Evolutionary conservation across 306 rosid genomes (phyloP).

Genomic region (Astragalus membranaceus): DNA sequence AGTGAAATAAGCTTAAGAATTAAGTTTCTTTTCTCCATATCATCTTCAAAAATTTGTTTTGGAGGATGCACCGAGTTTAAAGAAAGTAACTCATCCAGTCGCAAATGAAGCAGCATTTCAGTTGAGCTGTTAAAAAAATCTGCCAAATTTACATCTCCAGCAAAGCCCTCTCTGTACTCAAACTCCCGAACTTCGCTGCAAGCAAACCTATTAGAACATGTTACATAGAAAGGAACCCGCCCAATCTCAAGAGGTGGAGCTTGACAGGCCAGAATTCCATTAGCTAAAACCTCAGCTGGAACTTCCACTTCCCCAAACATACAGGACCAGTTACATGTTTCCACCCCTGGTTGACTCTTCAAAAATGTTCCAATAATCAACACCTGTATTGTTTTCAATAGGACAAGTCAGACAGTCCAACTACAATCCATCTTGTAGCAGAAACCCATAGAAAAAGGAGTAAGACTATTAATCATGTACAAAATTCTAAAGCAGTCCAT

Average conservation of each 20-base stretch:
- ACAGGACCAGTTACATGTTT: constrained; percentile 63
- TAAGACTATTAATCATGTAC: not conserved
- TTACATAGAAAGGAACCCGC: constrained; percentile 73
- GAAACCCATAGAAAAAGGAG: not conserved
- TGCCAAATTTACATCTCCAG: constrained; percentile 31
- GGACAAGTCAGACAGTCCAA: constrained; percentile 2
- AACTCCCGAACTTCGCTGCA: constrained; percentile 91
- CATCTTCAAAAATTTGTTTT: constrained; percentile 27
- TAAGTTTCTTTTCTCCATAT: constrained; percentile 39
- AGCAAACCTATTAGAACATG: constrained; percentile 83
- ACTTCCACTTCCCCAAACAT: constrained; percentile 96
- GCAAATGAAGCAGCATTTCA: constrained; percentile 47
- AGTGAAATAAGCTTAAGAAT: constrained; percentile 54
- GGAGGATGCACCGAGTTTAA: constrained; percentile 26
- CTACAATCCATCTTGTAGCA: not conserved
- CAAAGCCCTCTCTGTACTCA: constrained; percentile 44
- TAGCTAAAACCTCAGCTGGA: constrained; percentile 65
- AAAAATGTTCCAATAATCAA: constrained; percentile 65
- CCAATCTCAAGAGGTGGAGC: constrained; percentile 73
- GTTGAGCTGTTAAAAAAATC: constrained; percentile 29
- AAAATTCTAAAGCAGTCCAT: not conserved
- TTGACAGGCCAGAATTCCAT: constrained; percentile 66
- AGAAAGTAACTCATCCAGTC: constrained; percentile 50
- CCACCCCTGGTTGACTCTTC: constrained; percentile 40
- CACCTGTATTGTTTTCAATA: constrained; percentile 45